phyloP scores from a whole-genome alignment of 192 early-diverging fungal genomes.

The Dimargaris cristalligena region DNA sequence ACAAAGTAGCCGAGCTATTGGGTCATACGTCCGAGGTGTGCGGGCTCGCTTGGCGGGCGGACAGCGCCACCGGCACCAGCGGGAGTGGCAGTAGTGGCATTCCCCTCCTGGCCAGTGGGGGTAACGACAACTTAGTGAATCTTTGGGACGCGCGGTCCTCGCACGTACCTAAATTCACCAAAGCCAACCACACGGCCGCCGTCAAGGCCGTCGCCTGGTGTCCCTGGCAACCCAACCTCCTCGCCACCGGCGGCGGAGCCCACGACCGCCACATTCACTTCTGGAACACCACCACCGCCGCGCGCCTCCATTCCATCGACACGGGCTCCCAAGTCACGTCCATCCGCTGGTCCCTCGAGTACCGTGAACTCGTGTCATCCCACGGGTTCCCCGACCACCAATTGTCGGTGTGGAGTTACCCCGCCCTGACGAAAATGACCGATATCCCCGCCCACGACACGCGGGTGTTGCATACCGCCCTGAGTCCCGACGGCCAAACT shows the following conservation, averaged over 20 bases:
- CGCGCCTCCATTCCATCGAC: slow-evolving; percentile 43
- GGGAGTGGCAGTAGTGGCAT: too few relatives aligned
- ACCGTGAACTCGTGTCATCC: slow-evolving; percentile 74
- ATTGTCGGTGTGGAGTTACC: slow-evolving; percentile 70
- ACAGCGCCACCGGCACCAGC: slow-evolving; percentile 66
- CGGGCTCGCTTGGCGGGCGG: slow-evolving; percentile 71
- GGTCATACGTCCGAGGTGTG: slow-evolving; percentile 70
- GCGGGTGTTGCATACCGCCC: slow-evolving; percentile 76
- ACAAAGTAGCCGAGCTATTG: slow-evolving; percentile 52
- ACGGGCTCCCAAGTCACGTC: slow-evolving; percentile 88
- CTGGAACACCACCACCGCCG: slow-evolving; percentile 69
- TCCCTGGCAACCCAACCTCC: slow-evolving; percentile 66
- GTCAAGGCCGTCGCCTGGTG: slow-evolving; percentile 94
- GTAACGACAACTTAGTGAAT: slow-evolving; percentile 84
- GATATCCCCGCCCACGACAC: slow-evolving; percentile 74
- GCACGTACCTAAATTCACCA: slow-evolving; percentile 45
- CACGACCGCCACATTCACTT: slow-evolving; percentile 80
- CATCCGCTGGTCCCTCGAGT: slow-evolving; percentile 69
- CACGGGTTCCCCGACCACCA: slow-evolving; percentile 88
- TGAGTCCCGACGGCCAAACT: slow-evolving; percentile 81
- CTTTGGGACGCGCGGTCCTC: slow-evolving; percentile 72
- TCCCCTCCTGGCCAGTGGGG: too few relatives aligned
- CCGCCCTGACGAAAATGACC: slow-evolving; percentile 46
- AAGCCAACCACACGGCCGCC: slow-evolving; percentile 69
- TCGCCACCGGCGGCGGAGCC: slow-evolving; percentile 86